These are phyloP conservation scores for Kluyveromyces siamensis DNA, from an alignment of 805 yeast genomes.

Conservation along the genomic window DNA sequence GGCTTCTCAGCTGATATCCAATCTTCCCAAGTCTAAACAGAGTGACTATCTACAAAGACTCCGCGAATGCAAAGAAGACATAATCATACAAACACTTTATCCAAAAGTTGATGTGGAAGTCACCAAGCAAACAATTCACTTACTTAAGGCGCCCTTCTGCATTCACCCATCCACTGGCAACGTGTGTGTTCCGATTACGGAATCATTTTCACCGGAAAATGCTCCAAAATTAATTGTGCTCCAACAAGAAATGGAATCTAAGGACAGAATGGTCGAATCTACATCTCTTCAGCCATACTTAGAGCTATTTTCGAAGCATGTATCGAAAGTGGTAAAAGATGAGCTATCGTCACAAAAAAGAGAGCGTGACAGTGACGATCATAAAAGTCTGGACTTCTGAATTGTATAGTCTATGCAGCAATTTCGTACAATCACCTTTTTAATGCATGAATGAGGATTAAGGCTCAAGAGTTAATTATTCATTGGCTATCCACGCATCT, in stretches of 20 bases:
- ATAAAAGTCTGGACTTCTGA: not conserved
- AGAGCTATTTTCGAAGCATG: constrained; percentile 56
- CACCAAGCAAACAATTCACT: constrained; percentile 79
- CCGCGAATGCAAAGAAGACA: constrained; percentile 72
- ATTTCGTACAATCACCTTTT: no score
- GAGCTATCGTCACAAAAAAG: constrained; percentile 36
- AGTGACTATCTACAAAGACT: constrained; percentile 33
- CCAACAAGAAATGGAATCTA: constrained; percentile 52
- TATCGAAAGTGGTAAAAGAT: constrained; percentile 44
- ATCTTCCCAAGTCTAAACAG: constrained; percentile 13
- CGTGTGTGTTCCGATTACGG: constrained; percentile 74
- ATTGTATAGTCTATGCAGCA: not conserved
- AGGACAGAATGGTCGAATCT: constrained; percentile 38
- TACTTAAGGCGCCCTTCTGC: constrained; percentile 93
- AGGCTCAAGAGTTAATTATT: no score
- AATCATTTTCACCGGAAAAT: constrained; percentile 57
- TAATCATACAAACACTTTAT: constrained; percentile 70
- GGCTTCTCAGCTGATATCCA: constrained; percentile 29
- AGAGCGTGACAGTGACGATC: constrained; percentile 29
- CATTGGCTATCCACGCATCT: no score
- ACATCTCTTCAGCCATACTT: constrained; percentile 67
- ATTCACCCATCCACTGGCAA: constrained; percentile 94
- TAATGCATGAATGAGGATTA: no score
- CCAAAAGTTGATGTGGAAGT: constrained; percentile 94
- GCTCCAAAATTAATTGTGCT: constrained; percentile 70